phyloP scores from a whole-genome alignment of 2,329 filamentous ascomycete genomes.

The Colletotrichum gloeosporioides region DNA sequence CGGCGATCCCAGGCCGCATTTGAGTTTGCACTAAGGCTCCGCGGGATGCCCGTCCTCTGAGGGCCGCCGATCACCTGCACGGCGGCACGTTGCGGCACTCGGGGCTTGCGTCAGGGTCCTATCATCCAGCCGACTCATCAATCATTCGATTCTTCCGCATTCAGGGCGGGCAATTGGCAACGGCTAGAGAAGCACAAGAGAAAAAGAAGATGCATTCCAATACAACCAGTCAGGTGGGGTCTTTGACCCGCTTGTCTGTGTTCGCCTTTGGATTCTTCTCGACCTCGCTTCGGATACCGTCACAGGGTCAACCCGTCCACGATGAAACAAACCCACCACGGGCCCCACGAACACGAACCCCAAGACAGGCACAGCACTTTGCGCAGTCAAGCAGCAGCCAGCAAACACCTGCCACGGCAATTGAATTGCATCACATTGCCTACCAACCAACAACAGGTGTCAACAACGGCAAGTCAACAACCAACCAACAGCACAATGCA shows the following conservation, averaged over 20 bases:
- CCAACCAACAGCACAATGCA: not conserved
- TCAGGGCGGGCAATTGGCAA: not conserved
- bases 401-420: not conserved
- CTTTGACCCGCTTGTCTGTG: not conserved
- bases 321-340: conserved; percentile 12
- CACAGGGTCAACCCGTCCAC: conserved; percentile 3
- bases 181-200: not conserved
- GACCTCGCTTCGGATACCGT: not conserved
- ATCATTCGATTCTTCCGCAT: not conserved
- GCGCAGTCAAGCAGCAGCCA: not conserved
- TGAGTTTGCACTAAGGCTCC: not conserved
- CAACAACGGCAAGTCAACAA: not conserved
- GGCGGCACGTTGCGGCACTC: not conserved
- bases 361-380: not conserved
- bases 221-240: not conserved
- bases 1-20: not conserved
- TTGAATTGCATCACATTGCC: not conserved
- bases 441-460: not conserved
- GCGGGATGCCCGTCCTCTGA: not conserved
- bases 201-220: not conserved
- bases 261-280: not conserved
- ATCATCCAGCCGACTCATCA: not conserved
- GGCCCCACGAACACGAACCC: not conserved
- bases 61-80: not conserved
- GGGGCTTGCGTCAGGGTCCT: not conserved